Percentiles rank a stretch among this genome's conserved stretches.
These are phyloP conservation scores for Yamadazyma sp. DNA, from an alignment of 1,139 yeast species.

Conservation along the genomic window DNA sequence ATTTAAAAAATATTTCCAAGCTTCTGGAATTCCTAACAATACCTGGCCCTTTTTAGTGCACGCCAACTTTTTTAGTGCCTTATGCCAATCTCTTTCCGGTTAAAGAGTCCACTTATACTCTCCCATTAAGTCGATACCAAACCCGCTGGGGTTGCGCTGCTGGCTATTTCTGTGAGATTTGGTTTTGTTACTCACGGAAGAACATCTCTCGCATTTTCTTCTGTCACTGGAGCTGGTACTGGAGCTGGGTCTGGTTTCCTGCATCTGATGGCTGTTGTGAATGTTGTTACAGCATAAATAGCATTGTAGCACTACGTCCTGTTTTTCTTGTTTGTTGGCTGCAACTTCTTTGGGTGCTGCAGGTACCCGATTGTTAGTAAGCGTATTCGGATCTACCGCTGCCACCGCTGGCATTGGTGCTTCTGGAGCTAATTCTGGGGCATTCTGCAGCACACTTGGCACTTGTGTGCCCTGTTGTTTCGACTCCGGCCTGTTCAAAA, in stretches of 20 bases:
- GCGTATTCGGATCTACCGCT: neutral
- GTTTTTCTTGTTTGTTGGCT: slow-evolving; percentile 6
- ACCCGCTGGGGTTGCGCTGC: slow-evolving; percentile 2
- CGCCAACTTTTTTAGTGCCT: neutral
- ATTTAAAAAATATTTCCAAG: neutral
- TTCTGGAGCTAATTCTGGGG: neutral
- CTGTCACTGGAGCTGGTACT: slow-evolving; percentile 3
- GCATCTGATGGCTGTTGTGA: slow-evolving; percentile 3
- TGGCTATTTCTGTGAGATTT: no score
- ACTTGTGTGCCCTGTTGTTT: neutral
- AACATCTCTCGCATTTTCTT: slow-evolving; percentile 19
- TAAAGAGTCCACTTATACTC: slow-evolving; percentile 31
- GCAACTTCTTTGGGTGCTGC: neutral
- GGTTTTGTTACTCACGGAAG: slow-evolving; percentile 6
- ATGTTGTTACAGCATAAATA: slow-evolving; percentile 17
- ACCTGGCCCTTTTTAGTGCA: neutral
- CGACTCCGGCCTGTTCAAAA: slow-evolving; percentile 7
- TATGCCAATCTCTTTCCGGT: neutral
- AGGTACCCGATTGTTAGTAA: neutral
- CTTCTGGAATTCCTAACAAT: neutral
- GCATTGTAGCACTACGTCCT: slow-evolving; percentile 19
- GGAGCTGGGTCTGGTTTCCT: neutral
- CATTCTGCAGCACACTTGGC: neutral
- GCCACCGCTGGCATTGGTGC: neutral
- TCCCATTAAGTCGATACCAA: slow-evolving; percentile 31